Evolutionary conservation across 2,329 filamentous ascomycete genomes (phyloP).

Genomic region (Cryphonectria carpinicola): DNA sequence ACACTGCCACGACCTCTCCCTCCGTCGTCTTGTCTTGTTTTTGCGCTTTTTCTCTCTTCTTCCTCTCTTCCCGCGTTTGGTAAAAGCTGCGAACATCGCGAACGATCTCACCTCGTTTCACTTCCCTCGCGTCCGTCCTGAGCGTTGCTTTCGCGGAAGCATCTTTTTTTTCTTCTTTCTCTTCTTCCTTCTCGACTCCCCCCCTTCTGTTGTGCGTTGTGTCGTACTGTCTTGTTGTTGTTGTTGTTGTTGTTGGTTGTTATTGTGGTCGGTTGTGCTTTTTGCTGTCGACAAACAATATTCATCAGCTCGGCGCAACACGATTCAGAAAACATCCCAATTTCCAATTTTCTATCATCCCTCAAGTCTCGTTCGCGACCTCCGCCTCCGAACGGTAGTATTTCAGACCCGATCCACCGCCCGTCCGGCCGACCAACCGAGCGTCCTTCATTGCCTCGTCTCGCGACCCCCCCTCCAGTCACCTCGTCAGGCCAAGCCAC

Average conservation of each 20-base stretch:
- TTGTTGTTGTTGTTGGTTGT: slow-evolving; percentile 15
- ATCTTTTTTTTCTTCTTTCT: slow-evolving; percentile 20
- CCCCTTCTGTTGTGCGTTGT: slow-evolving; percentile 15
- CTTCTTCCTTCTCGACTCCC: slow-evolving; percentile 2
- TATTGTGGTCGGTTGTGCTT: slow-evolving; percentile 19
- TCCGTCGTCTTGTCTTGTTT: slow-evolving; percentile 22
- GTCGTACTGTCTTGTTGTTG: slow-evolving; percentile 17
- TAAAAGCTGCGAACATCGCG: slow-evolving; percentile 17
- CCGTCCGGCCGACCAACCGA: slow-evolving; percentile 10
- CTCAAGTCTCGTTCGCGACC: slow-evolving; percentile 7
- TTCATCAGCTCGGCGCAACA: slow-evolving; percentile 14
- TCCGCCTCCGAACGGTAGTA: background rate
- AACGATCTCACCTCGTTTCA: slow-evolving; percentile 24
- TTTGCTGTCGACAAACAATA: slow-evolving; percentile 13
- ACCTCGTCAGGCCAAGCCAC: slow-evolving; percentile 4
- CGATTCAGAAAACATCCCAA: background rate
- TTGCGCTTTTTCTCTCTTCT: slow-evolving; percentile 18
- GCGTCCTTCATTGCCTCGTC: slow-evolving; percentile 12
- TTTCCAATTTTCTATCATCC: background rate
- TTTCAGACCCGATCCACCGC: slow-evolving; percentile 1
- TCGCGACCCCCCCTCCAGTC: slow-evolving; percentile 1
- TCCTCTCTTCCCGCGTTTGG: slow-evolving; percentile 18
- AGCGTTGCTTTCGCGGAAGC: slow-evolving; percentile 28
- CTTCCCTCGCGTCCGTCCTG: slow-evolving; percentile 24
- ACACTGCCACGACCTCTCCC: slow-evolving; percentile 20